Conservation (phyloP, 805 yeast genomes). For the Tetrapisispora arboricola region DNA sequence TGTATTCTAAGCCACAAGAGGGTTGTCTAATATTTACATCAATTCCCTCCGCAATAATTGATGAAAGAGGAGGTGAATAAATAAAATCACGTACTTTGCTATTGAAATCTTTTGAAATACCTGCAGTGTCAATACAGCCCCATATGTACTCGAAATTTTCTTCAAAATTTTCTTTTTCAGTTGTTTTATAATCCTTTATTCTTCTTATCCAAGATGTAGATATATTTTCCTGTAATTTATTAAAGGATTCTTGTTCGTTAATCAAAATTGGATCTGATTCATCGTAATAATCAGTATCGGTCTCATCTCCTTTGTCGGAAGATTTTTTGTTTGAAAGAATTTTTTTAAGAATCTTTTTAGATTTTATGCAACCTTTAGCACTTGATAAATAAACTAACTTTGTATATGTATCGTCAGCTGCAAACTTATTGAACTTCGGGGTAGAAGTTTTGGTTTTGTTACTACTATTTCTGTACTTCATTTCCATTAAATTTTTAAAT, state of each 20-base stretch:
- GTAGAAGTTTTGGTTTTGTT: neutral
- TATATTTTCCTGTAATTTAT: conserved; percentile 36
- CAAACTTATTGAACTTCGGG: neutral
- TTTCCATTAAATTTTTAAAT: conserved; percentile 24
- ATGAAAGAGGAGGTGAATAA: conserved; percentile 43
- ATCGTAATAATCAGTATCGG: neutral
- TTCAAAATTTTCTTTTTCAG: conserved; percentile 32
- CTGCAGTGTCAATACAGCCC: conserved; percentile 29
- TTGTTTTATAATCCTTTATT: conserved; percentile 38
- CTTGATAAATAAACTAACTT: neutral
- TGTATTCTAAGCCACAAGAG: conserved; percentile 36
- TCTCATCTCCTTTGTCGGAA: neutral
- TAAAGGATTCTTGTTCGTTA: conserved; percentile 11
- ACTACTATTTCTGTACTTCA: neutral
- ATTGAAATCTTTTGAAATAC: conserved; percentile 33
- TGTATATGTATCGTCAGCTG: neutral
- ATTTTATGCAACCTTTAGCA: neutral
- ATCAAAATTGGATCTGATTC: conserved; percentile 4
- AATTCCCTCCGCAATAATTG: conserved; percentile 39
- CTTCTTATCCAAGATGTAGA: conserved; percentile 65
- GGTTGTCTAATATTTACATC: conserved; percentile 43
- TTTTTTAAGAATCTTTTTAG: neutral
- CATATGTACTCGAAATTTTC: conserved; percentile 34
- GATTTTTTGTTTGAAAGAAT: neutral
- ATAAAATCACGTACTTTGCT: conserved; percentile 39